Conservation (phyloP, 176 grass and related monocot genomes). For the Cenchrus purpureus region DNA sequence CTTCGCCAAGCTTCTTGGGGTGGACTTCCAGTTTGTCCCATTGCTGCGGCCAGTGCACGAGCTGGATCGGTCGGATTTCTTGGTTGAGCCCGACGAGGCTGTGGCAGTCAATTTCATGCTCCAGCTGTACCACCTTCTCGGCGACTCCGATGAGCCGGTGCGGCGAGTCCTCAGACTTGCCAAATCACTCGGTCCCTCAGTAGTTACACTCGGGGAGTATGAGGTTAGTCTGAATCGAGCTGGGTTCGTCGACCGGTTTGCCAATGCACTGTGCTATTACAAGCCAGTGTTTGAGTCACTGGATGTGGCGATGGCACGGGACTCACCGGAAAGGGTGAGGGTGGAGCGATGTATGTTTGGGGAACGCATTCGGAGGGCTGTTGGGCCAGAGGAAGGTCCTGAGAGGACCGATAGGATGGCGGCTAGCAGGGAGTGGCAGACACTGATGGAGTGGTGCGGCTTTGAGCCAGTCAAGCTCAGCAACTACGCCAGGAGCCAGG, state of each 20-base stretch:
- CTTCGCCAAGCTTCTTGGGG: slow-evolving; percentile 77
- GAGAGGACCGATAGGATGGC: slow-evolving; percentile 79
- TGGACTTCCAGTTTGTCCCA: slow-evolving; percentile 92
- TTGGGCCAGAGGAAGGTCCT: slow-evolving; percentile 56
- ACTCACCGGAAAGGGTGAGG: slow-evolving; percentile 61
- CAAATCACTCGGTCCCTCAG: slow-evolving; percentile 70
- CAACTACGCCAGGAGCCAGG: slow-evolving; percentile 94
- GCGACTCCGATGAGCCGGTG: slow-evolving; percentile 67
- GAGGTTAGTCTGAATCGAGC: slow-evolving; percentile 74
- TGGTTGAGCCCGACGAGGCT: slow-evolving; percentile 65
- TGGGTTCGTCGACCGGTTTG: slow-evolving; percentile 68
- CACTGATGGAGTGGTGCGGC: slow-evolving; percentile 70
- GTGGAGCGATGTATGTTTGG: slow-evolving; percentile 86
- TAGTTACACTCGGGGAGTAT: slow-evolving; percentile 87
- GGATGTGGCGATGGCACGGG: slow-evolving; percentile 77
- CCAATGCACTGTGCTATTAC: slow-evolving; percentile 80
- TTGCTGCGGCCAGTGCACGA: slow-evolving; percentile 73
- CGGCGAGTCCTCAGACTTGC: slow-evolving; percentile 58
- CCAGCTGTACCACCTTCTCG: slow-evolving; percentile 77
- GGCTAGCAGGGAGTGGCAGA: slow-evolving; percentile 64
- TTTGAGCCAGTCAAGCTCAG: slow-evolving; percentile 68
- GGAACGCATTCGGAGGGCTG: slow-evolving; percentile 59
- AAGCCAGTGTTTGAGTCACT: slow-evolving; percentile 78
- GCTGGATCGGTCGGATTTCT: slow-evolving; percentile 68
- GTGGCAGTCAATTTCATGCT: slow-evolving; percentile 98